A percentile compares a stretch with the other conserved stretches of the same genome.
These are phyloP conservation scores for Lasiodiplodia theobromae DNA, from an alignment of 2,329 filamentous ascomycete genomes.

Conservation along the genomic window DNA sequence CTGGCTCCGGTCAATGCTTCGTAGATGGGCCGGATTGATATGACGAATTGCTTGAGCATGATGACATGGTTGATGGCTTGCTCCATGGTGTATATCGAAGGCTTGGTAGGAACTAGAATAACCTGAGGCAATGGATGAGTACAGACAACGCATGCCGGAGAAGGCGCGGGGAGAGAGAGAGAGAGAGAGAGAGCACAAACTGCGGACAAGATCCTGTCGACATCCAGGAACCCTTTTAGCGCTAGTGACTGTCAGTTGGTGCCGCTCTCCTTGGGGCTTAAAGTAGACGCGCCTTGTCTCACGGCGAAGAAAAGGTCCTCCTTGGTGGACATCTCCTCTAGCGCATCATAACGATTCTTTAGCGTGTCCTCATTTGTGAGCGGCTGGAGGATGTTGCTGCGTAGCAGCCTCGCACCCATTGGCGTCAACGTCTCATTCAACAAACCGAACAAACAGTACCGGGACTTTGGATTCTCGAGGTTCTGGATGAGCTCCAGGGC, in stretches of 20 bases:
- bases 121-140: slow-evolving; percentile 59
- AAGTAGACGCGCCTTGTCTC: slow-evolving; percentile 64
- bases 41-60: slow-evolving; percentile 82
- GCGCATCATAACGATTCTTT: slow-evolving; percentile 75
- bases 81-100: slow-evolving; percentile 73
- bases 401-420: slow-evolving; percentile 85
- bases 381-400: slow-evolving; percentile 88
- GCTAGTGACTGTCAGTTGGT: slow-evolving; percentile 53
- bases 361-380: slow-evolving; percentile 76
- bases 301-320: slow-evolving; percentile 85
- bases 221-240: slow-evolving; percentile 77
- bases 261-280: background rate
- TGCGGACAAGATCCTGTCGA: slow-evolving; percentile 79
- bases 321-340: slow-evolving; percentile 81
- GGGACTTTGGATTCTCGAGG: slow-evolving; percentile 76
- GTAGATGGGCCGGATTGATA: slow-evolving; percentile 70
- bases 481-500: slow-evolving; percentile 93
- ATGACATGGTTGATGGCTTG: slow-evolving; percentile 87
- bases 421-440: slow-evolving; percentile 85
- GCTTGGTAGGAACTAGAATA: slow-evolving; percentile 74
- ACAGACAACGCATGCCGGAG: slow-evolving; percentile 16
- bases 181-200: slow-evolving; percentile 51
- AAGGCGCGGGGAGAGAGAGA: no score
- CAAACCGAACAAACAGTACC: slow-evolving; percentile 82
- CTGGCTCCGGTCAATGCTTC: slow-evolving; percentile 70